Conservation (phyloP, 805 yeast species). For the Yamadazyma phyllophila region DNA sequence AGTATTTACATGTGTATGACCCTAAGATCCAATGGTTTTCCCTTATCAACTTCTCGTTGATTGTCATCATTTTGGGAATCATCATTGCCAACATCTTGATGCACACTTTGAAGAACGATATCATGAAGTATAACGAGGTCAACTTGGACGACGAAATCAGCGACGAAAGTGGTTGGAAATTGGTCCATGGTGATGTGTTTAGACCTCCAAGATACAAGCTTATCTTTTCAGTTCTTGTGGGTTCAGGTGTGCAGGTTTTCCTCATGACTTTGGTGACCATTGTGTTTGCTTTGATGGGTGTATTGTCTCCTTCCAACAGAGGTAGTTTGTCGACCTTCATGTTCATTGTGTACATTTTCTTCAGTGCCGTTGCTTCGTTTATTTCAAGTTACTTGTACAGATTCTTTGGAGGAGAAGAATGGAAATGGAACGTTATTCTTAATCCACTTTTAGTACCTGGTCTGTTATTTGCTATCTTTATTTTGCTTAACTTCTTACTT, state of each 20-base stretch:
- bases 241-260: slow-evolving; percentile 84
- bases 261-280: slow-evolving; percentile 73
- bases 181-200: slow-evolving; percentile 93
- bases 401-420: slow-evolving; percentile 85
- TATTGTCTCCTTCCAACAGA: slow-evolving; percentile 90
- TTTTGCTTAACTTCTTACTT: slow-evolving; percentile 78
- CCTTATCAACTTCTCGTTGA: slow-evolving; percentile 76
- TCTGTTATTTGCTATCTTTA: slow-evolving; percentile 55
- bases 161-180: slow-evolving; percentile 96
- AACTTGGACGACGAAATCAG: slow-evolving; percentile 83
- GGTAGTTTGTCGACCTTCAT: slow-evolving; percentile 90
- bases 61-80: slow-evolving; percentile 72
- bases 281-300: slow-evolving; percentile 81
- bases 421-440: slow-evolving; percentile 81
- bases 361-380: slow-evolving; percentile 81
- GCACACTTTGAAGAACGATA: slow-evolving; percentile 80
- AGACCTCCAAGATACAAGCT: slow-evolving; percentile 73
- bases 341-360: slow-evolving; percentile 78
- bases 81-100: slow-evolving; percentile 77
- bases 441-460: slow-evolving; percentile 91
- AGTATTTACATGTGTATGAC: slow-evolving; percentile 85
- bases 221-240: slow-evolving; percentile 75
- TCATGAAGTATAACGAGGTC: slow-evolving; percentile 83
- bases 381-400: slow-evolving; percentile 84
- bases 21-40: slow-evolving; percentile 97